Conservation (phyloP, 106 monocot species). For the Alisma plantagoaquatica region DNA sequence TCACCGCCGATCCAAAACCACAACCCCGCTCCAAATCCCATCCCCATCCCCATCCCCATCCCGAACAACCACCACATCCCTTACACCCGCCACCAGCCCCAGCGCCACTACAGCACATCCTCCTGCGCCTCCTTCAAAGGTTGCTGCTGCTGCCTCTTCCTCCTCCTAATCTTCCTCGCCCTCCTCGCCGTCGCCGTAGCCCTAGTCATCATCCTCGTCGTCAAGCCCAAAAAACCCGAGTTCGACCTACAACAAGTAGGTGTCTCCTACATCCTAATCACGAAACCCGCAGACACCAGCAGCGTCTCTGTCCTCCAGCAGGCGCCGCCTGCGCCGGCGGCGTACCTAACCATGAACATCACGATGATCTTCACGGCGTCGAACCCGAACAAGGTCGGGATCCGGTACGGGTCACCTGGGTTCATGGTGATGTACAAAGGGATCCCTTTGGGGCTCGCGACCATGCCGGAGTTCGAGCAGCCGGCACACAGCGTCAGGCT, state of each 20-base stretch:
- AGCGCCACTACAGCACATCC: conserved; percentile 11
- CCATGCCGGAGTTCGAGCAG: conserved; percentile 56
- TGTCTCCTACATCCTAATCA: conserved; percentile 57
- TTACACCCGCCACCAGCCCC: no score
- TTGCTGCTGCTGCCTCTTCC: conserved; percentile 89
- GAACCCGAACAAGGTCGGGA: conserved; percentile 75
- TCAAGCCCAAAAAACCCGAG: conserved; percentile 48
- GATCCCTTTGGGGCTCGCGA: conserved; percentile 54
- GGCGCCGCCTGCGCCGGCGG: conserved; percentile 7
- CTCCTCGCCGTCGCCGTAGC: conserved; percentile 53
- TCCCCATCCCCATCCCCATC: not conserved
- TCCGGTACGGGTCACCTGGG: conserved; percentile 34
- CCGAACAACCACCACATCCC: conserved; percentile 4
- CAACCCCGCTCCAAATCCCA: not conserved
- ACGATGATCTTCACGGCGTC: conserved; percentile 57
- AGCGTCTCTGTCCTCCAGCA: conserved; percentile 2
- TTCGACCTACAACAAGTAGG: conserved; percentile 54
- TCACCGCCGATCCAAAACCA: not conserved
- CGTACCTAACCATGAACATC: conserved; percentile 66
- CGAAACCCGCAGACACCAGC: conserved; percentile 10
- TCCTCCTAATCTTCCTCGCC: conserved; percentile 61
- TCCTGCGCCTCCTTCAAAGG: conserved; percentile 48
- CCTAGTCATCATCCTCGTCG: conserved; percentile 56
- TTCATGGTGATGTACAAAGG: conserved; percentile 72
- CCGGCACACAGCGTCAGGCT: conserved; percentile 41